Evolutionary conservation across 345 rosid species (phyloP).

Genomic region (Moricandia moricandioides): DNA sequence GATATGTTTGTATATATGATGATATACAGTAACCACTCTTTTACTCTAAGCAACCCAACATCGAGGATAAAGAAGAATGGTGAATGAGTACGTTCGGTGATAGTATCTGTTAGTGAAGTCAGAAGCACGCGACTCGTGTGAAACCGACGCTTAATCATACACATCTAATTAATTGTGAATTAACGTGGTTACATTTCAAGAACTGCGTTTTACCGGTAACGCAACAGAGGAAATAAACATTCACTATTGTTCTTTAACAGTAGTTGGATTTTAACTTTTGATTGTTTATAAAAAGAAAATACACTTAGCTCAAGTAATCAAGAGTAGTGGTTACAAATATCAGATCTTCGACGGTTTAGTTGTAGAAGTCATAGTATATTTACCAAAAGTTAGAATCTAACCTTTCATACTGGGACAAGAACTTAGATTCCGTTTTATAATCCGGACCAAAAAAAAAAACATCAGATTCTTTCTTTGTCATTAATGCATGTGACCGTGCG

Average conservation of each 20-base stretch:
- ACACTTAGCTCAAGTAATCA: background rate
- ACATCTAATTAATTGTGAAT: background rate
- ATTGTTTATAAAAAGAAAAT: background rate
- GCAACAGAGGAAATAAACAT: background rate
- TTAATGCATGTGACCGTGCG: background rate
- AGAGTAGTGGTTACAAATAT: background rate
- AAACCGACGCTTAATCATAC: slow-evolving; percentile 15
- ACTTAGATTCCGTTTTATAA: background rate
- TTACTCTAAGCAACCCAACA: slow-evolving; percentile 2
- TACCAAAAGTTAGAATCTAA: background rate
- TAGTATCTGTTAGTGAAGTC: background rate
- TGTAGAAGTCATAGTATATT: background rate
- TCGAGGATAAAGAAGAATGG: background rate
- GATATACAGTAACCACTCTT: background rate
- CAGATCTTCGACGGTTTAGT: background rate
- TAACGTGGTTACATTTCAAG: background rate
- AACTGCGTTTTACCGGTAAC: background rate
- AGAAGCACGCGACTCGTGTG: slow-evolving; percentile 14
- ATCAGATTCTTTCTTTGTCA: slow-evolving; percentile 16
- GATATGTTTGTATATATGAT: background rate
- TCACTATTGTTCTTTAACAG: background rate
- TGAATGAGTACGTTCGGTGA: background rate
- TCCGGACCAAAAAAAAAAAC: too few relatives aligned
- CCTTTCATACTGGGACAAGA: background rate
- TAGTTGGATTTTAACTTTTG: background rate